Evolutionary conservation across 768 basidiomycete species (phyloP).

Genomic region (Clathrus columnatus): DNA sequence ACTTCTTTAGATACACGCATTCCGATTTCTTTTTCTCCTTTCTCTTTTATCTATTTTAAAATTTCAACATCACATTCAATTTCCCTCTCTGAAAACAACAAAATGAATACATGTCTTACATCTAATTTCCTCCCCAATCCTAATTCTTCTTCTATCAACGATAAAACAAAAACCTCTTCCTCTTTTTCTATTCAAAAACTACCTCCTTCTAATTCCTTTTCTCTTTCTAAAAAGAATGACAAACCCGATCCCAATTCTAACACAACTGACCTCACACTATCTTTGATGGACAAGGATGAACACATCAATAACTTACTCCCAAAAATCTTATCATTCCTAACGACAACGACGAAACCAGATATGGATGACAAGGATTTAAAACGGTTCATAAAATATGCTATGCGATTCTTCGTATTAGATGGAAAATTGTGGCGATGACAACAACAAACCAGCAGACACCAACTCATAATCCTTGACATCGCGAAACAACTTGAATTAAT

Average conservation of each 20-base stretch:
- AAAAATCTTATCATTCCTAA: background rate
- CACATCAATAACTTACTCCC: background rate
- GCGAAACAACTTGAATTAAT: constrained; percentile 7
- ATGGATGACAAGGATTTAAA: background rate
- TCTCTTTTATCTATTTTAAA: too few species aligned
- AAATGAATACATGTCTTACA: too few species aligned
- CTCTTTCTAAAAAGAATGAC: background rate
- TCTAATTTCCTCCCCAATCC: too few species aligned
- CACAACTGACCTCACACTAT: background rate
- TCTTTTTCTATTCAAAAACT: background rate
- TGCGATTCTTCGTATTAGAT: constrained; percentile 8
- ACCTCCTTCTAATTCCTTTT: background rate
- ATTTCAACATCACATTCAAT: too few species aligned
- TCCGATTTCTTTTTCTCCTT: too few species aligned
- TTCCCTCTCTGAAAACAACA: too few species aligned
- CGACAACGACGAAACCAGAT: background rate
- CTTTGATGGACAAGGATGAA: background rate
- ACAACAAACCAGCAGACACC: constrained; percentile 13
- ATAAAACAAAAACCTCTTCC: too few species aligned
- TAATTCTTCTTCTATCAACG: too few species aligned
- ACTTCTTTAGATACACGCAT: too few species aligned
- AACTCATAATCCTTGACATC: constrained; percentile 11
- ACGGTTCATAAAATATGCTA: background rate
- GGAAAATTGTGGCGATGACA: constrained; percentile 12
- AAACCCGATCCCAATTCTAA: background rate